Conservation (phyloP, 139 green algal genomes). For the Chloropicon primus region DNA sequence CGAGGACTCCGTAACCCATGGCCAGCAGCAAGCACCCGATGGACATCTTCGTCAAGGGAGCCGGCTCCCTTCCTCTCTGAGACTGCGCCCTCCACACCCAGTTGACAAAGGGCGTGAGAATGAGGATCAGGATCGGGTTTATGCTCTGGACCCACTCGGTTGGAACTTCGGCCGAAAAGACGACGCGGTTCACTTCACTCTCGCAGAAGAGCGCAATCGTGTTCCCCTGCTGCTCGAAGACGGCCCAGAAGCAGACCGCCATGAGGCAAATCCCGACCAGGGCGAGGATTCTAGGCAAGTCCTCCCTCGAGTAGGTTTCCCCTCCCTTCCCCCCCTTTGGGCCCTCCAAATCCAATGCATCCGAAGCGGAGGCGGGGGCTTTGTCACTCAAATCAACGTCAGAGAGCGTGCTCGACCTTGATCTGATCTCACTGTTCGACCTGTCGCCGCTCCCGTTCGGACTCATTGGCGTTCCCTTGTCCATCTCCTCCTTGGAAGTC, state of each 20-base stretch:
- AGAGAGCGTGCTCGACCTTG: too few species aligned
- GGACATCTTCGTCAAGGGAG: constrained; percentile 13
- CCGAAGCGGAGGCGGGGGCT: too few species aligned
- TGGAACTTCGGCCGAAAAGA: not conserved
- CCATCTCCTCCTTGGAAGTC: too few species aligned
- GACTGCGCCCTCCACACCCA: not conserved
- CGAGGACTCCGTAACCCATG: constrained; percentile 1
- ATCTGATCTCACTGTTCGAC: too few species aligned
- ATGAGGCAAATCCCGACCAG: not conserved
- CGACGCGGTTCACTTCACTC: not conserved
- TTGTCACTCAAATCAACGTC: too few species aligned
- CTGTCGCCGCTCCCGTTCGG: too few species aligned
- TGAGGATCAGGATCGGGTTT: constrained; percentile 12
- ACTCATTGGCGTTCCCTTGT: too few species aligned
- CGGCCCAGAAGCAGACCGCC: constrained; percentile 6
- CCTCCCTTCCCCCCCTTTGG: not conserved
- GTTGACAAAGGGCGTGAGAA: constrained; percentile 10
- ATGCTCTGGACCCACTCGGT: constrained; percentile 12
- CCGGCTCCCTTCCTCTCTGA: not conserved
- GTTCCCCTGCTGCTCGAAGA: constrained; percentile 16
- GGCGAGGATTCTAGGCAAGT: not conserved
- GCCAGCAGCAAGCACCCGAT: constrained; percentile 5
- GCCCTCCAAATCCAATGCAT: too few species aligned
- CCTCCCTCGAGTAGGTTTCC: not conserved
- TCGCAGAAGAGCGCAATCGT: constrained; percentile 6